Conservation (phyloP, 2,329 filamentous ascomycete species). For the Penicillium glabrum region DNA sequence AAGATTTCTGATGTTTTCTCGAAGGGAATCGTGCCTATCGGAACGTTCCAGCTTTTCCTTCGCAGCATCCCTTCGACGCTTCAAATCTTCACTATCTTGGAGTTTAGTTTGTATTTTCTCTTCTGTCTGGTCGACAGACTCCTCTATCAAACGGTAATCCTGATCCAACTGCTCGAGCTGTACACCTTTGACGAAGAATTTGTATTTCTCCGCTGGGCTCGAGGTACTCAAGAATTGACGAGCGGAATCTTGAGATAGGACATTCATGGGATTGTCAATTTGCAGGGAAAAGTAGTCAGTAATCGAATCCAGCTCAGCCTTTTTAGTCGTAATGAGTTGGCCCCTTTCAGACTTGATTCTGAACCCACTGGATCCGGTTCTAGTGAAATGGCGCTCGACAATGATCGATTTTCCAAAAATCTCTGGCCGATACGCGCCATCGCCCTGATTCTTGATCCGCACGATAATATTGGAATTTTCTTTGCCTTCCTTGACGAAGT, state of each 20-base stretch:
- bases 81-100: constrained; percentile 64
- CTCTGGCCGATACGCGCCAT: constrained; percentile 78
- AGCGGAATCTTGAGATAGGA: constrained; percentile 92
- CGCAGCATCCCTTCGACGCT: constrained; percentile 60
- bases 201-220: constrained; percentile 82
- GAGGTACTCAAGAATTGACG: constrained; percentile 89
- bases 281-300: constrained; percentile 90
- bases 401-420: constrained; percentile 81
- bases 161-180: constrained; percentile 89
- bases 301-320: constrained; percentile 85
- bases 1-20: constrained; percentile 59
- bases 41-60: constrained; percentile 64
- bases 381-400: constrained; percentile 86
- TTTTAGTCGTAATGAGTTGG: constrained; percentile 75
- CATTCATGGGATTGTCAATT: constrained; percentile 94
- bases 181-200: constrained; percentile 92
- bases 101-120: constrained; percentile 61
- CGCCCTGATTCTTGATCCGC: constrained; percentile 85
- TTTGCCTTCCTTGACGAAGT: constrained; percentile 83
- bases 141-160: constrained; percentile 82
- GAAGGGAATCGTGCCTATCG: constrained; percentile 65
- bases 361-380: constrained; percentile 73
- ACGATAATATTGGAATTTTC: constrained; percentile 72
- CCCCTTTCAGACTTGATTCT: constrained; percentile 76
- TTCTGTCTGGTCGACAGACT: constrained; percentile 72